Evolutionary conservation across 768 basidiomycete genomes (phyloP), one percentile per base, ranked within the genome.

Genomic region (Tylopilus rubrobrunneus): DNA sequence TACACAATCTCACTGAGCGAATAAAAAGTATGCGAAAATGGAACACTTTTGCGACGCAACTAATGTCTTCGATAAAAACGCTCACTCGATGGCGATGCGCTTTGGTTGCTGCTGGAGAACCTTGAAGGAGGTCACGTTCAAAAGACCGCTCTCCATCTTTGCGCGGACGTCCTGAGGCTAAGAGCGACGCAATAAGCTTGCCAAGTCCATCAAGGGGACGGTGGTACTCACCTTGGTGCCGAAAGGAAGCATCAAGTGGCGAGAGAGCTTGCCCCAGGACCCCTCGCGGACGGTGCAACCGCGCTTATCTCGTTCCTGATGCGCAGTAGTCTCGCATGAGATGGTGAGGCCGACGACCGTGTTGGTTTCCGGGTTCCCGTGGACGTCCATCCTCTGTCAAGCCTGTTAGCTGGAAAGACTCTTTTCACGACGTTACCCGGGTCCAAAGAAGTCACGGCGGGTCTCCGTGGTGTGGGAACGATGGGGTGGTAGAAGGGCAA

Each of bases 41-140:
- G n/a, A n/a, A n/a, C n/a, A n/a, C n/a, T n/a, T n/a, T n/a, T n/a
- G n/a, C n/a, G n/a, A n/a, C n/a, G n/a, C n/a, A n/a, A n/a, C n/a
- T 29, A 8, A 29, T 29, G 29, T 29, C 25, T 1, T 42, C 31
- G 9, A 43, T 9, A 9, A 19, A 11, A 17, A 31, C 43, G 44
- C 34, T 61, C 56, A 64, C 53, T 59, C 33, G 34, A 72, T 70
- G 0, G 66, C 62, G 56, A 83, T 77, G 56, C 69, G 77, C 71
- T 73, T 76, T 19, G 78, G 73, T 14, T 69, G 72, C 49, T 67
- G 58, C 51, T 76, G 63, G 8, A 68, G 64, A 19, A 69, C 64
- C 67, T 78, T 82, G 6, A 81, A 81, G 75, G 79, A 83, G 1
- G 76, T 76, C 29, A 83, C 69, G 10, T 71, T 77, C 57, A 83